Percentiles rank a stretch among this genome's conserved stretches.
phyloP scores from a whole-genome alignment of 805 yeast species.

The Cyberlindnera petersonii region DNA sequence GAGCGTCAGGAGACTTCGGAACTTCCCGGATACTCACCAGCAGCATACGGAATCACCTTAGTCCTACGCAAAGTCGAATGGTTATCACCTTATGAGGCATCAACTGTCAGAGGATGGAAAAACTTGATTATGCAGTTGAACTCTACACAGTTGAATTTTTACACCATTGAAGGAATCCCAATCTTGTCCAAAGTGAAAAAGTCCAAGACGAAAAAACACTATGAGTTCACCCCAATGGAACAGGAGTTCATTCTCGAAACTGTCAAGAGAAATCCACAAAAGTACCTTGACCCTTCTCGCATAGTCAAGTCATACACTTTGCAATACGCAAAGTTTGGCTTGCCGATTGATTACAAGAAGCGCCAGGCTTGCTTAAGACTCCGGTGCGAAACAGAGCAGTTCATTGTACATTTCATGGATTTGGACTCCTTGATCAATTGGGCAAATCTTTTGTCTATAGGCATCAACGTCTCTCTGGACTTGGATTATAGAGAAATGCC shows the following conservation, averaged over 20 bases:
- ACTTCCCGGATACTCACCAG: conserved; percentile 65
- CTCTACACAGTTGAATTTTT: conserved; percentile 80
- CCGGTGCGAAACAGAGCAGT: conserved; percentile 81
- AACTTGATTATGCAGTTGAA: conserved; percentile 67
- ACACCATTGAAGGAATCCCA: conserved; percentile 37
- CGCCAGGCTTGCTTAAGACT: conserved; percentile 64
- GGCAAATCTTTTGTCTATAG: conserved; percentile 69
- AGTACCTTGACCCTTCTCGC: conserved; percentile 21
- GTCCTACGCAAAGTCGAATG: conserved; percentile 69
- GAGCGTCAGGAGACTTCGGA: conserved; percentile 26
- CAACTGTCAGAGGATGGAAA: conserved; percentile 69
- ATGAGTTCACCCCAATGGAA: conserved; percentile 25
- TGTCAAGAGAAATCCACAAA: conserved; percentile 13
- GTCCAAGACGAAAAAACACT: conserved; percentile 26
- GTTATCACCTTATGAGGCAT: conserved; percentile 70
- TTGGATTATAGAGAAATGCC: conserved; percentile 69
- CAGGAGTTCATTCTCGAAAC: conserved; percentile 24
- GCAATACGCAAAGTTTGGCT: conserved; percentile 80
- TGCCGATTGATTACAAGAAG: conserved; percentile 81
- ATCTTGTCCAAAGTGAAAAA: conserved; percentile 30
- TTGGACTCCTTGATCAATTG: conserved; percentile 71
- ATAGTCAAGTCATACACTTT: conserved; percentile 67
- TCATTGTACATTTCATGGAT: conserved; percentile 59
- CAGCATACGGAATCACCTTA: conserved; percentile 56
- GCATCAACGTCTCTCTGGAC: conserved; percentile 78